A percentile compares a stretch with the other conserved stretches of the same genome.
phyloP scores from a whole-genome alignment of 352 stramenopile genomes.

The Pythium aristosporum region DNA sequence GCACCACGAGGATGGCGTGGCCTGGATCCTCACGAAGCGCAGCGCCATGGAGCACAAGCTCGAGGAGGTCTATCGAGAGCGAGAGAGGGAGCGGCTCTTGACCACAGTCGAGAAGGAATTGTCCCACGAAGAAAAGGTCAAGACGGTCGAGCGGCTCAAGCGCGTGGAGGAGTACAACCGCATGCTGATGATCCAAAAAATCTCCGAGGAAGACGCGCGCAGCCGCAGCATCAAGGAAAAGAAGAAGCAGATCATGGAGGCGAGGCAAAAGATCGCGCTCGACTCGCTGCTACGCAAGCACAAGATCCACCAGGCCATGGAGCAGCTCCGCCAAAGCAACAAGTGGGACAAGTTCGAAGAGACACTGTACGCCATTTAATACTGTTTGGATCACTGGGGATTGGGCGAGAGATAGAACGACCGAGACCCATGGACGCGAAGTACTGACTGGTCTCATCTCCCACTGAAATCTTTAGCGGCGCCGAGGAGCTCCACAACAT shows the following conservation, averaged over 20 bases:
- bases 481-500: conserved; percentile 4
- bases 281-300: conserved; percentile 70
- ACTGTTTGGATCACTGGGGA: neutral
- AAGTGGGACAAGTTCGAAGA: conserved; percentile 84
- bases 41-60: conserved; percentile 42
- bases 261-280: conserved; percentile 59
- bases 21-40: conserved; percentile 42
- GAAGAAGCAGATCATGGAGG: conserved; percentile 54
- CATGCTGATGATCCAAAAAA: conserved; percentile 50
- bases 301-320: conserved; percentile 60
- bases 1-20: conserved; percentile 40
- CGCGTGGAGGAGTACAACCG: conserved; percentile 70
- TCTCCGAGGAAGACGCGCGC: conserved; percentile 57
- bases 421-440: no score
- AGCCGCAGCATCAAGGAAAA: conserved; percentile 62
- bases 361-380: conserved; percentile 58
- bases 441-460: conserved; percentile 12
- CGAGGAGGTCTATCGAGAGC: conserved; percentile 32
- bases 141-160: conserved; percentile 76
- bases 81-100: conserved; percentile 47
- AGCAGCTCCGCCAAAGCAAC: conserved; percentile 57
- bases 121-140: conserved; percentile 50
- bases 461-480: conserved; percentile 10
- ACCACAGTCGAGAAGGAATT: conserved; percentile 58
- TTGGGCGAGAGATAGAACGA: neutral